Evolutionary conservation across 768 basidiomycete genomes (phyloP).

Genomic region (Lactarius indigo): DNA sequence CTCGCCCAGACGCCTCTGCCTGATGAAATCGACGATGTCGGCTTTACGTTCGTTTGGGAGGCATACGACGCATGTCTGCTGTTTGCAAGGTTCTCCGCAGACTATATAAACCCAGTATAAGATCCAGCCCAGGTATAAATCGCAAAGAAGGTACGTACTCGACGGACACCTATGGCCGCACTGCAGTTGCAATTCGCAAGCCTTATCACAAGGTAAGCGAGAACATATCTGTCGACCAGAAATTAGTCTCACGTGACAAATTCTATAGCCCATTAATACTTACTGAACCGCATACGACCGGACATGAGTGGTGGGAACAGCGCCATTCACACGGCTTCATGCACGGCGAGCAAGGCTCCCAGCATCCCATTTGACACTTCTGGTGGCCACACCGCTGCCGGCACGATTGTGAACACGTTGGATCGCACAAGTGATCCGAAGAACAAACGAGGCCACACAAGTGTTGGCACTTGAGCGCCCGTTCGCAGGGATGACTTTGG

Average conservation of each 20-base stretch:
- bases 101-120: slow-evolving; percentile 28
- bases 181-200: slow-evolving; percentile 30
- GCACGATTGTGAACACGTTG: slow-evolving; percentile 29
- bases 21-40: slow-evolving; percentile 38
- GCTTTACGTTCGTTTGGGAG: slow-evolving; percentile 26
- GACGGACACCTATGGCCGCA: slow-evolving; percentile 41
- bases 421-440: slow-evolving; percentile 30
- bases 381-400: slow-evolving; percentile 33
- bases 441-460: slow-evolving; percentile 32
- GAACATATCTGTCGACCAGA: slow-evolving; percentile 33
- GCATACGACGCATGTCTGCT: slow-evolving; percentile 35
- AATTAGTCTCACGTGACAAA: not conserved
- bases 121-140: not conserved
- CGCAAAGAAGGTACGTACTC: slow-evolving; percentile 26
- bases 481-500: slow-evolving; percentile 32
- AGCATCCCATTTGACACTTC: slow-evolving; percentile 32
- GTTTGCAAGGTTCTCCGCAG: slow-evolving; percentile 37
- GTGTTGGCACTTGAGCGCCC: slow-evolving; percentile 34
- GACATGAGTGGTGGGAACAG: slow-evolving; percentile 35
- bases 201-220: slow-evolving; percentile 37
- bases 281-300: slow-evolving; percentile 38
- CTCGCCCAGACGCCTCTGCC: slow-evolving; percentile 31
- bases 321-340: slow-evolving; percentile 36
- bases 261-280: slow-evolving; percentile 17
- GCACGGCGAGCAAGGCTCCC: slow-evolving; percentile 34